Percentiles rank a stretch among this genome's conserved stretches.
These are phyloP conservation scores for Cladosporium cucumerinum DNA, from an alignment of 2,329 filamentous ascomycete species.

Conservation along the genomic window DNA sequence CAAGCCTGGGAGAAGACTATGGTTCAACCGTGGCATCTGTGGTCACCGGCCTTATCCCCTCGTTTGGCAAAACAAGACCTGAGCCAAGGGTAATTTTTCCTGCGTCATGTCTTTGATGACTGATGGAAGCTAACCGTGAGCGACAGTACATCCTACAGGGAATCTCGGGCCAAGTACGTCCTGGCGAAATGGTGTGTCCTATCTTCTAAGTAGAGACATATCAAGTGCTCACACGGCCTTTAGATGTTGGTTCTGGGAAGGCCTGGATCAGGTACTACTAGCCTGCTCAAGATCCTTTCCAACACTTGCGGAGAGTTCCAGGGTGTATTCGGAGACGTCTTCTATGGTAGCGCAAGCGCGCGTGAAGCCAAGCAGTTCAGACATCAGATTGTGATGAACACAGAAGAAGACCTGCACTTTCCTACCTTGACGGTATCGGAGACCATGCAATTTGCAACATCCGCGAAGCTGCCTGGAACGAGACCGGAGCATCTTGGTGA, in stretches of 20 bases:
- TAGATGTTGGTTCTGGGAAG: slow-evolving; percentile 18
- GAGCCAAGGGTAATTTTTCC: neutral
- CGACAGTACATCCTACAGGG: slow-evolving; percentile 1
- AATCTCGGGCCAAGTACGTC: slow-evolving; percentile 3
- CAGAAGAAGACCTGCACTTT: slow-evolving; percentile 51
- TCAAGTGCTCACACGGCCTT: slow-evolving; percentile 51
- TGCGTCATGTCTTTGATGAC: neutral
- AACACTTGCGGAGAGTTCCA: slow-evolving; percentile 49
- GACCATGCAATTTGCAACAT: slow-evolving; percentile 55
- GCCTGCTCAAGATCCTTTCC: slow-evolving; percentile 63
- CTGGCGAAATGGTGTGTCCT: slow-evolving; percentile 40
- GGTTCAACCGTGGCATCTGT: slow-evolving; percentile 12
- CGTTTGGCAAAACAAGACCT: neutral
- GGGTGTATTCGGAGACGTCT: slow-evolving; percentile 39
- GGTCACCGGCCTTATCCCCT: neutral
- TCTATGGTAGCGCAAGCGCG: slow-evolving; percentile 49
- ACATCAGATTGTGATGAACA: slow-evolving; percentile 46
- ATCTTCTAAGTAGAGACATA: slow-evolving; percentile 54
- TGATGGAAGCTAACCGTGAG: neutral
- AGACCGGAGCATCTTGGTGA: slow-evolving; percentile 24
- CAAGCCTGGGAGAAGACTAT: slow-evolving; percentile 3
- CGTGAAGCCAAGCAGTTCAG: slow-evolving; percentile 44
- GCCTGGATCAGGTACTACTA: slow-evolving; percentile 60
- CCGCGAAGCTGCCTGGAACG: slow-evolving; percentile 48
- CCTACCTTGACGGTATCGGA: slow-evolving; percentile 55